Percentiles rank a stretch among this genome's conserved stretches.
These are phyloP conservation scores for Synchytrium microbalum DNA, from an alignment of 371 early-diverging fungal species.

Conservation along the genomic window DNA sequence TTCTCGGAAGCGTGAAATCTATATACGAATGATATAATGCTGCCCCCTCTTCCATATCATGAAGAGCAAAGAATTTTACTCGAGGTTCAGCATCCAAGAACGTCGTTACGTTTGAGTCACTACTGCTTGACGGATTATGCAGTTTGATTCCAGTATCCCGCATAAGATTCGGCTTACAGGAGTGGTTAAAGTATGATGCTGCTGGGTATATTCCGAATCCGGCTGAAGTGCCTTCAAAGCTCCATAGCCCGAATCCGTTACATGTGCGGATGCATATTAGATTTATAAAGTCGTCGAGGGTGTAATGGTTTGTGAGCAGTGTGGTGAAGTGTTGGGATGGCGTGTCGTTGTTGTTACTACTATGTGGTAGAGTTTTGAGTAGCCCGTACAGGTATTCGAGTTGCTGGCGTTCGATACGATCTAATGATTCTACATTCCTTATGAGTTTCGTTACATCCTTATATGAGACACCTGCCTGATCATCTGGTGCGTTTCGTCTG, in stretches of 20 bases:
- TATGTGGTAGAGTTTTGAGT: conserved; percentile 7
- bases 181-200: conserved; percentile 21
- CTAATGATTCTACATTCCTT: conserved; percentile 11
- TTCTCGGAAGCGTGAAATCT: neutral
- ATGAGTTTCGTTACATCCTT: conserved; percentile 17
- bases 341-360: neutral
- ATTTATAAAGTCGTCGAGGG: conserved; percentile 10
- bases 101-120: neutral
- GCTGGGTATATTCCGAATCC: conserved; percentile 20
- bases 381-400: conserved; percentile 7
- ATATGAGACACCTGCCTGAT: neutral
- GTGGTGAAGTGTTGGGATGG: neutral
- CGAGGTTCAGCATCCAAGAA: neutral
- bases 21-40: conserved; percentile 2
- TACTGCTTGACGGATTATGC: neutral
- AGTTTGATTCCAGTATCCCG: neutral
- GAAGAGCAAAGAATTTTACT: neutral
- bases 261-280: conserved; percentile 17
- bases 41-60: neutral
- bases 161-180: conserved; percentile 18
- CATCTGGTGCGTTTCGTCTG: conserved; percentile 2
- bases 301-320: conserved; percentile 8
- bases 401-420: conserved; percentile 8
- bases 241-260: conserved; percentile 27
- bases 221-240: conserved; percentile 12